Base-by-base conservation (phyloP, 805 yeast species). In the Saccharomycopsis sp. region DNA sequence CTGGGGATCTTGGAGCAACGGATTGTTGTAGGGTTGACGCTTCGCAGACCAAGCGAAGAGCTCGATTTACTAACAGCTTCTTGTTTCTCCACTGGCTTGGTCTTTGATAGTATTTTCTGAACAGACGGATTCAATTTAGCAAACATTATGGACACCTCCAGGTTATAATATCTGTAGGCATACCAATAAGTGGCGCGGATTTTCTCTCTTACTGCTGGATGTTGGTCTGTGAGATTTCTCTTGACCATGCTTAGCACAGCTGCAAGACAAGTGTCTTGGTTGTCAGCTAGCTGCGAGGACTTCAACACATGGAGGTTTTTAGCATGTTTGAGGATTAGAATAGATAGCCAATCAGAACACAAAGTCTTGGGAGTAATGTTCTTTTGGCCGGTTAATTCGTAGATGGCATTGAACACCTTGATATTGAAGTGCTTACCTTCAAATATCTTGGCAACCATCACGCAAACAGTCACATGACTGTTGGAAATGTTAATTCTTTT, bases 161-260 rank as follows among this genome's bases (percentile, higher is more conserved):
- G 66, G 0, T 89, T 87, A 71, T 82, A 86, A 3, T 77, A 66
- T 20, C 73, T 75, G 64, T 77, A 78, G 57, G 82, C 78, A 14
- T 80, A 74, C 97, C 97, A 92, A 66, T 79, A 93, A 0, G 90
- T 77, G 2, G 76, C 73, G 68, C 96, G 79, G 74, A 86, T 87
- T 0, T 82, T 74, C 65, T 84, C 96, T 63, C 97, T 78, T 0
- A 89, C 97, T 0, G 80, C 73, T 0, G 92, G 89, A 59, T 87
- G 86, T 0, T 97, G 89, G 69, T 92, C 98, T 0, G 81, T 68
- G 0, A 94, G 73, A 20, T 93, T 85, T 64, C 81, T 84, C 2
- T 72, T 61, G 0, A 89, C 66, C 62, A 84, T 73, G 53, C 76
- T 80, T 38, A 75, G 84, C 0, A 85, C 69, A 2, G 70, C 64